These are phyloP conservation scores for Microdochium bolleyi DNA, from an alignment of 2,329 filamentous ascomycete genomes.

Conservation along the genomic window DNA sequence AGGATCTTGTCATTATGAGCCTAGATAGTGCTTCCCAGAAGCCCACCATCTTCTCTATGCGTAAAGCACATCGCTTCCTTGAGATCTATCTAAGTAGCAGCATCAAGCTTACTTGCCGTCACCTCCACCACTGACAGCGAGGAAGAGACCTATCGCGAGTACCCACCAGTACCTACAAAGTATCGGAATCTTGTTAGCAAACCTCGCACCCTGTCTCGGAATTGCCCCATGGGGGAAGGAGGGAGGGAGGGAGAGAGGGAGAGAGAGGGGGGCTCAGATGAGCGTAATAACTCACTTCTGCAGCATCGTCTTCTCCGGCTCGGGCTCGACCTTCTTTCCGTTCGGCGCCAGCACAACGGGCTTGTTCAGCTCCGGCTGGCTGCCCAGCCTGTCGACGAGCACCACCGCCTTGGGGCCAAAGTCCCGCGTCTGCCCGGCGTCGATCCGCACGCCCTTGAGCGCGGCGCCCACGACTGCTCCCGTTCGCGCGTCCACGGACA, in stretches of 20 bases:
- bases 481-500: constrained; percentile 36
- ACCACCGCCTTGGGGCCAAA: constrained; percentile 54
- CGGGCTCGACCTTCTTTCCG: constrained; percentile 47
- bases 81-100: background rate
- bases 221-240: background rate
- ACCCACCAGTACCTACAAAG: constrained; percentile 61
- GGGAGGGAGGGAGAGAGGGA: background rate
- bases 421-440: constrained; percentile 57
- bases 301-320: constrained; percentile 54
- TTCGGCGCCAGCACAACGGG: constrained; percentile 54
- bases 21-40: too few species aligned
- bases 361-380: constrained; percentile 53
- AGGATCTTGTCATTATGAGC: too few species aligned
- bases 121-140: constrained; percentile 43
- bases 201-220: background rate
- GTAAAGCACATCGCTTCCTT: background rate
- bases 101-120: constrained; percentile 34
- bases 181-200: constrained; percentile 41
- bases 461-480: constrained; percentile 41
- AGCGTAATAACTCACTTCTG: constrained; percentile 47
- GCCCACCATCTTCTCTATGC: too few species aligned
- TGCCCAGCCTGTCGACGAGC: constrained; percentile 36
- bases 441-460: constrained; percentile 48
- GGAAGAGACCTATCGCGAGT: constrained; percentile 42
- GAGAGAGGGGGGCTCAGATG: background rate